Base-by-base conservation (phyloP, 106 monocot genomes). In the Acorus gramineus region DNA sequence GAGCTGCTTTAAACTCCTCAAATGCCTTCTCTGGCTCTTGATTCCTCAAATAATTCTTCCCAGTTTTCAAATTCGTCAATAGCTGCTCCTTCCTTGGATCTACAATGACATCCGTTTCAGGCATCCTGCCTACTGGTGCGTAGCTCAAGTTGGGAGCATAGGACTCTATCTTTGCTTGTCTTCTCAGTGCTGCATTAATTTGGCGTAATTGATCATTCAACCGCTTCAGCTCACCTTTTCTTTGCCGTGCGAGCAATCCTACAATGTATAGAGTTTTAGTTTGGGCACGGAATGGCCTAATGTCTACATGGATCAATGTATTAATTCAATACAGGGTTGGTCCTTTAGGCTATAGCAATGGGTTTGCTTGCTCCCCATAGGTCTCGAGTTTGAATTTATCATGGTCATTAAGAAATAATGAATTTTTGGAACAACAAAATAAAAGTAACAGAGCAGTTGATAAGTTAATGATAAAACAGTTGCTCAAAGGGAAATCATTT, bases 121-220 rank as follows among this genome's bases (percentile, higher is more conserved):
- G 10, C 8, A 70, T 48, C 67, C 68, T 77, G 14, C 80, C 73
- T 49, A 80, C 80, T 43, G 90, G 83, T 7, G 81, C 83, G 72
- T 91, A 86, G 71, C 81, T 86, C 74, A 86, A 64, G 48, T 71
- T 69, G 6, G 90, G 86, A 10, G 81, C 83, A 66, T 86, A 86
- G 42, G 90, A 91, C 66, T 91, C 90, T 66, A 86, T 86, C 71
- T 92, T 87, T 57, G 93, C 88, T 74, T 93, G 88, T 62, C 93
- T 74, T 74, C 93, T 85, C 46, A 88, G 62, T 43, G 93, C 85
- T 52, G 79, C 80, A 74, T 93, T 93, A 53, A 89, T 93, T 73
- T 93, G 93, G 13, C 85, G 82, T 49, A 93, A 42, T 53, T 93
- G 93, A 64, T 93, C 93, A 70, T 93, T 92, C 58, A 92, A 66